Conservation (phyloP, 495 filamentous ascomycete species). For the Trichoderma parareesei region DNA sequence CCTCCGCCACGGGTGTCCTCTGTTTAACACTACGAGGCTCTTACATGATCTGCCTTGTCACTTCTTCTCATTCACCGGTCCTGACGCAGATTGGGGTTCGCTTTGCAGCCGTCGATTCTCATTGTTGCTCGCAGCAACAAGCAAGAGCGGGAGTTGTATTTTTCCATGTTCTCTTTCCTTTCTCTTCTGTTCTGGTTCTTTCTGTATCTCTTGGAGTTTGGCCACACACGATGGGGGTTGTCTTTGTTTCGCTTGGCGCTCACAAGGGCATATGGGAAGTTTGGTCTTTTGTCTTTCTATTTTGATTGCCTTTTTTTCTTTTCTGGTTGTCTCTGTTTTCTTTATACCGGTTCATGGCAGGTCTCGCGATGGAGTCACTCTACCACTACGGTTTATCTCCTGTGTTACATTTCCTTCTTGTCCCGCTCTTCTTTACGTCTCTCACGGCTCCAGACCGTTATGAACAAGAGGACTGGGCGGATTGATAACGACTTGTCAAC, state of each 20-base stretch:
- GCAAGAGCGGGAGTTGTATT: not conserved
- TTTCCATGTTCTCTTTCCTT: not conserved
- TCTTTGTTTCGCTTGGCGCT: conserved; percentile 2
- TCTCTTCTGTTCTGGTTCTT: not conserved
- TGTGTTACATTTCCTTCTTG: not conserved
- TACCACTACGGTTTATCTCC: conserved; percentile 3
- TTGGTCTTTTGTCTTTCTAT: not conserved
- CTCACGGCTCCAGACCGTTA: conserved; percentile 7
- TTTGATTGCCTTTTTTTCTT: no score
- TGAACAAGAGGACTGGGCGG: not conserved
- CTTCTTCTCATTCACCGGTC: not conserved
- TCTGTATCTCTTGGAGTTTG: not conserved
- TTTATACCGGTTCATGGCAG: not conserved
- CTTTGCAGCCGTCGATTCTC: not conserved
- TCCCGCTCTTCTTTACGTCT: not conserved
- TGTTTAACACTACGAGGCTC: not conserved
- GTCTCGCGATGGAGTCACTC: conserved; percentile 2
- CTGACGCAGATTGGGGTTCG: not conserved
- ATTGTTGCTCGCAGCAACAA: not conserved
- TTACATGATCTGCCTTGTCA: not conserved
- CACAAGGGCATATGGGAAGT: conserved; percentile 1
- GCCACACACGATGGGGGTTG: not conserved
- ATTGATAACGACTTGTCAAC: conserved; percentile 6
- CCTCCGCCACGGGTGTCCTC: not conserved
- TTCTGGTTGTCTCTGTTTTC: not conserved